Evolutionary conservation across 148 eudicot genomes (phyloP).

Genomic region (Silene uniflora): DNA sequence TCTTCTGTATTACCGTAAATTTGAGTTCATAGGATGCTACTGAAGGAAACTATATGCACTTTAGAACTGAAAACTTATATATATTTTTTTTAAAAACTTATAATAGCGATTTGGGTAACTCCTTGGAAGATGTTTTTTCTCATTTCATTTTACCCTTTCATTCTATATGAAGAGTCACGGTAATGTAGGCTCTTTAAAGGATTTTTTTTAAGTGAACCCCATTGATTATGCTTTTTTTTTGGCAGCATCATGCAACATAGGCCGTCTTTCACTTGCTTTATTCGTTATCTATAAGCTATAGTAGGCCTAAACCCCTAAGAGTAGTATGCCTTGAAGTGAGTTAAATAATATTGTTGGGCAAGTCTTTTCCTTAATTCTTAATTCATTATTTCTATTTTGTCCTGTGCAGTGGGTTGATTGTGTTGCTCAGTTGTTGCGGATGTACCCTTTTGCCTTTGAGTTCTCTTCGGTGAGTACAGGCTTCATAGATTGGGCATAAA

Average conservation of each 20-base stretch:
- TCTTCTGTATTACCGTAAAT: background rate
- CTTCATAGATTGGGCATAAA: conserved; percentile 1
- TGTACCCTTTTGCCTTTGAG: conserved; percentile 95
- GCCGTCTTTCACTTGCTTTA: too few relatives aligned
- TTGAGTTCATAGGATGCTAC: background rate
- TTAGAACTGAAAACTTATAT: background rate
- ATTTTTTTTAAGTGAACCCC: too few relatives aligned
- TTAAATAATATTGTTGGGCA: background rate
- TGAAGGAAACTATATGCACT: background rate
- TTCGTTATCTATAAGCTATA: too few relatives aligned
- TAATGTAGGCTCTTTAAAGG: too few relatives aligned
- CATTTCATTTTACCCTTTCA: too few relatives aligned
- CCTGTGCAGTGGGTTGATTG: conserved; percentile 93
- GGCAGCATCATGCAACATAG: background rate
- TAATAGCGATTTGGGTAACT: too few relatives aligned
- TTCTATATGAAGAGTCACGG: too few relatives aligned
- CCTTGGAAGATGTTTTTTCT: too few relatives aligned
- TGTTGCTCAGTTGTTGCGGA: conserved; percentile 83
- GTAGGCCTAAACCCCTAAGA: too few relatives aligned
- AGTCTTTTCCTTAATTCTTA: background rate
- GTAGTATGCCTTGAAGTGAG: background rate
- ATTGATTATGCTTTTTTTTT: background rate
- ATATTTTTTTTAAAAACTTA: background rate
- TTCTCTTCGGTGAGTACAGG: conserved; percentile 71
- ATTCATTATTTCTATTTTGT: conserved; percentile 14